Evolutionary conservation across 176 grass and related monocot species (phyloP), one percentile per base, ranked within the genome.

Genomic region (Juncus inflexus): DNA sequence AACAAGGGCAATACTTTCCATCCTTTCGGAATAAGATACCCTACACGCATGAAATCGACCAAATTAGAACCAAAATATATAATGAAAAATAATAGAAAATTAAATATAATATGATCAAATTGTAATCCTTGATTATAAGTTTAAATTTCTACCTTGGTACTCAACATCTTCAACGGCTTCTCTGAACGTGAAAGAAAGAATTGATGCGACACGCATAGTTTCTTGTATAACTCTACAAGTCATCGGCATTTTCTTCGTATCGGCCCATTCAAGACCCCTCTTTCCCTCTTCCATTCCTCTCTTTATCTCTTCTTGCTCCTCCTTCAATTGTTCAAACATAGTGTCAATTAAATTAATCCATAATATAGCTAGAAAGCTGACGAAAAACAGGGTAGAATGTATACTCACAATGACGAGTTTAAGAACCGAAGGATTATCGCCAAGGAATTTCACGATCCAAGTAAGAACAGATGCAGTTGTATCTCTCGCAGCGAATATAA

Each of bases 1-100:
- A 99, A 99, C 63, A 99, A 78, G 38, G 95, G 95, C 64, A 99
- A 50, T 54, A 99, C 95, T 58, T 99, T 99, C 95, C 95, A 99
- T 37, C 95, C 95, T 77, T 99, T 99, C 63, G 95, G 95, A 61
- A 99, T 99, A 9, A 99, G 86, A 78, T 94, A 99, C 35, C 95
- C 95, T 99, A 83, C 69, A 80, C 11, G 10, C 2, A 67, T n/a
- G 12, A 62, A 42, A n/a, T 1, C 4, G 50, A 45, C 50, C 36
- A 53, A 52, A 52, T 52, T 60, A 74, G 14, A 60, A 35, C 1
- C 43, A 53, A 42, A 7, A 15, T 8, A 65, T 3, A 45, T 3
- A 28, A 40, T 52, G 35, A 2, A n/a, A 35, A 1, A 12, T 64
- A 45, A 12, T 49, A 60, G 72, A 62, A 59, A 76, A 71, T 47